These are phyloP conservation scores for Aspergillus olivimuriae DNA, from an alignment of 495 filamentous ascomycete genomes.

Conservation along the genomic window DNA sequence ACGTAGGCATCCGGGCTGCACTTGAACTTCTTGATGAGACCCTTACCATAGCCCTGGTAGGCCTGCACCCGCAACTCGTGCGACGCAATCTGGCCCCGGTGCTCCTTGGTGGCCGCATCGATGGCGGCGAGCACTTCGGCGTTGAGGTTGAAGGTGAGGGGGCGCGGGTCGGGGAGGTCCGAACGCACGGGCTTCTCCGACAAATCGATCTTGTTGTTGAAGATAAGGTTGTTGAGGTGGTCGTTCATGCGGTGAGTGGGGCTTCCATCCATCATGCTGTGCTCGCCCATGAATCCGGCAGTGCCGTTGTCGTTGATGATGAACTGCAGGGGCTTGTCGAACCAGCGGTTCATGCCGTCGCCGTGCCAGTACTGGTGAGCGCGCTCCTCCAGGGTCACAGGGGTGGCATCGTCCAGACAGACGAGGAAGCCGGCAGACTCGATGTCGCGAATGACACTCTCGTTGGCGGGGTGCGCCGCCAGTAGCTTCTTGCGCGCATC, in stretches of 20 bases:
- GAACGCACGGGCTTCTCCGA: slow-evolving; percentile 68
- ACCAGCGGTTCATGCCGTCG: slow-evolving; percentile 93
- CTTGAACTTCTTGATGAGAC: slow-evolving; percentile 98
- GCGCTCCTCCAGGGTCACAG: slow-evolving; percentile 92
- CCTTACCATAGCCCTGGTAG: slow-evolving; percentile 97
- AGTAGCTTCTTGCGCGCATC: slow-evolving; percentile 75
- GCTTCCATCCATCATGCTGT: slow-evolving; percentile 99
- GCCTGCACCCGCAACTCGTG: slow-evolving; percentile 92
- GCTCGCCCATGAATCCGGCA: slow-evolving; percentile 96
- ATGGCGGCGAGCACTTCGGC: slow-evolving; percentile 67
- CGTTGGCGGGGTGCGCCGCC: slow-evolving; percentile 68
- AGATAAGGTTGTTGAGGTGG: slow-evolving; percentile 82
- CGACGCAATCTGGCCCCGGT: slow-evolving; percentile 67
- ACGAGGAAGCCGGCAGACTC: slow-evolving; percentile 89
- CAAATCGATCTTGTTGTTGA: slow-evolving; percentile 86
- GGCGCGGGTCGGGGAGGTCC: slow-evolving; percentile 71
- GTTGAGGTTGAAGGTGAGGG: slow-evolving; percentile 71
- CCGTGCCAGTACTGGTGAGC: slow-evolving; percentile 98
- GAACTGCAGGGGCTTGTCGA: slow-evolving; percentile 97
- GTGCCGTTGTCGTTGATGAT: slow-evolving; percentile 98
- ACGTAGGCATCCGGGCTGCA: slow-evolving; percentile 97
- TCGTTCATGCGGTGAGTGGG: slow-evolving; percentile 96
- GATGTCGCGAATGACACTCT: slow-evolving; percentile 67
- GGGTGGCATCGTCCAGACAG: slow-evolving; percentile 88
- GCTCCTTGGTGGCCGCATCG: slow-evolving; percentile 66